These are phyloP conservation scores for Emergomyces pasteurianus DNA, from an alignment of 2,329 filamentous ascomycete species.

Conservation along the genomic window DNA sequence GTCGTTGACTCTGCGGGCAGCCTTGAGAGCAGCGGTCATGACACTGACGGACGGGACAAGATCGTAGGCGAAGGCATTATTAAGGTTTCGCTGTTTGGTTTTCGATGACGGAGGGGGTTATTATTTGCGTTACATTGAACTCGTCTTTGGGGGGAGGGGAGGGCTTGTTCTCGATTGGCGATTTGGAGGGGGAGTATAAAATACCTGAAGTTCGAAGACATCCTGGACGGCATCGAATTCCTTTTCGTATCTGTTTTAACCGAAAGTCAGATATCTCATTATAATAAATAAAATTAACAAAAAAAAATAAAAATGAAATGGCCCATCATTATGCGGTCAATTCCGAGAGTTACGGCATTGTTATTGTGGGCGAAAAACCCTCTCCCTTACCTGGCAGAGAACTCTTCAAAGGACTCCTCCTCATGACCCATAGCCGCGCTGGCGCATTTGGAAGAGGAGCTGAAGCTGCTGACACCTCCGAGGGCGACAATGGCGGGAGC, in stretches of 20 bases:
- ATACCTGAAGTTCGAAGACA: constrained; percentile 97
- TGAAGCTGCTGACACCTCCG: constrained; percentile 53
- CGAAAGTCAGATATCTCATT: too few relatives aligned
- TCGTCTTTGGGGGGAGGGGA: too few relatives aligned
- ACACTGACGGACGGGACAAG: constrained; percentile 90
- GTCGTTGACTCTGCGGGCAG: constrained; percentile 93
- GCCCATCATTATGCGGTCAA: neutral
- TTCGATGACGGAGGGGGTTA: neutral
- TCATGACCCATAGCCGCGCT: constrained; percentile 48
- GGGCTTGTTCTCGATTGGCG: too few relatives aligned
- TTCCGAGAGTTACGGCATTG: neutral
- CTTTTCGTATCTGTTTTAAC: constrained; percentile 94
- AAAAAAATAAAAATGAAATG: neutral
- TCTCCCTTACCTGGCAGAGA: constrained; percentile 73
- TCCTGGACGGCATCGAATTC: constrained; percentile 96
- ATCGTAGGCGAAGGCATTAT: constrained; percentile 99
- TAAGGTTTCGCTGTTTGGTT: constrained; percentile 65
- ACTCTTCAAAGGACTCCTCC: constrained; percentile 98
- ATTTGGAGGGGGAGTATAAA: constrained; percentile 11
- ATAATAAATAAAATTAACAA: neutral
- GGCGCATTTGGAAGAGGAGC: constrained; percentile 43
- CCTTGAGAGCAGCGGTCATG: constrained; percentile 80
- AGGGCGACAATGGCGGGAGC: constrained; percentile 40
- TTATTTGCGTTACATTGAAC: neutral
- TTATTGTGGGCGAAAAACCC: too few relatives aligned